Conservation (phyloP, 768 basidiomycete species). For the Dioszegia aurantiaca region DNA sequence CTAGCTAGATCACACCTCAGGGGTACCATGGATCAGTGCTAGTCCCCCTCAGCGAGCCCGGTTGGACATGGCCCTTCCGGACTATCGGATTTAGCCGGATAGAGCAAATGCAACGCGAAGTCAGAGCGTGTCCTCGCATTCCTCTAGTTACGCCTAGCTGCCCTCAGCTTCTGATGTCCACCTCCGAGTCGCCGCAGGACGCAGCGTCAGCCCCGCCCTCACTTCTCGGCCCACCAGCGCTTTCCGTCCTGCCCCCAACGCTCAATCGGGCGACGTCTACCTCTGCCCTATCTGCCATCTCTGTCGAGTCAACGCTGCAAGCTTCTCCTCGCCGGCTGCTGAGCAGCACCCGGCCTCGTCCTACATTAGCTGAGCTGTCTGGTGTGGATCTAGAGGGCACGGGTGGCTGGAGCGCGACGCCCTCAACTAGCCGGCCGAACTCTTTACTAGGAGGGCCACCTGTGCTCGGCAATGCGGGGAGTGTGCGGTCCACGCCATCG, state of each 20-base stretch:
- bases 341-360: neutral
- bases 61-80: too few species aligned
- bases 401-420: too few species aligned
- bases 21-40: too few species aligned
- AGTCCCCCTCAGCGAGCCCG: too few species aligned
- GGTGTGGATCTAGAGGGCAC: neutral
- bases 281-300: conserved; percentile 27
- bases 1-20: too few species aligned
- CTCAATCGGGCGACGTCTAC: conserved; percentile 32
- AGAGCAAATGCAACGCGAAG: too few species aligned
- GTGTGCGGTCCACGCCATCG: conserved; percentile 9
- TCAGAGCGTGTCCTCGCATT: too few species aligned
- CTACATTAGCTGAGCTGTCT: neutral
- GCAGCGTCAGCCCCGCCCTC: neutral
- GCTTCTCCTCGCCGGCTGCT: conserved; percentile 2
- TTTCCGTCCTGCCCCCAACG: conserved; percentile 21
- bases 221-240: neutral
- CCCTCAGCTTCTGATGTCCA: too few species aligned
- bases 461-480: neutral
- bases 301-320: conserved; percentile 22
- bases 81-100: too few species aligned
- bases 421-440: conserved; percentile 4
- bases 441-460: neutral
- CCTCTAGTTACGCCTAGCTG: too few species aligned
- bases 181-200: neutral